These are phyloP conservation scores for Phtheirospermum japonicum DNA, from an alignment of 257 asterid species.

Conservation along the genomic window DNA sequence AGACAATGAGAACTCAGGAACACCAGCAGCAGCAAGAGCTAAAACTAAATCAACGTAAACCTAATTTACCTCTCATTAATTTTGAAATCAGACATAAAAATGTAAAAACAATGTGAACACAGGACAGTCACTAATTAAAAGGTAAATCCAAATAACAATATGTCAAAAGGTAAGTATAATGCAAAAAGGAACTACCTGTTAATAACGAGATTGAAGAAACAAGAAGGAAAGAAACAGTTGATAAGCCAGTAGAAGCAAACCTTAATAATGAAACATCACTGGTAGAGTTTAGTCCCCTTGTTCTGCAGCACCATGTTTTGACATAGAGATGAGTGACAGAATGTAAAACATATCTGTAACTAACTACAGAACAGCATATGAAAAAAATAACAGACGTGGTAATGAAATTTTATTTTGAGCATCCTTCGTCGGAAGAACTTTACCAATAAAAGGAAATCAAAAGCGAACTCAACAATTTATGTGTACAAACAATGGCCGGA, in stretches of 20 bases:
- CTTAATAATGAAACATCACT: constrained; percentile 45
- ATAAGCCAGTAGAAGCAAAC: constrained; percentile 25
- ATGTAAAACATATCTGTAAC: constrained; percentile 2
- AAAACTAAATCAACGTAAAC: constrained; percentile 21
- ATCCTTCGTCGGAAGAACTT: background rate
- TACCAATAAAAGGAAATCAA: background rate
- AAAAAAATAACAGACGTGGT: background rate
- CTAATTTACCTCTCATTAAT: background rate
- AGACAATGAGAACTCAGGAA: constrained; percentile 9
- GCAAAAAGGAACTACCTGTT: background rate
- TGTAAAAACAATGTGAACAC: background rate
- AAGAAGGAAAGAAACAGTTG: constrained; percentile 1
- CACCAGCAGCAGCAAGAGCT: background rate
- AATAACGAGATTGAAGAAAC: background rate
- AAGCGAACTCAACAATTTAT: background rate
- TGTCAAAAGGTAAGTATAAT: background rate
- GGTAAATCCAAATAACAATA: background rate
- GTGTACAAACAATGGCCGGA: background rate
- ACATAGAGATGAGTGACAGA: constrained; percentile 27
- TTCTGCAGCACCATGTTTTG: constrained; percentile 41
- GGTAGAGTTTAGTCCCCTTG: constrained; percentile 44
- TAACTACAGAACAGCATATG: constrained; percentile 18
- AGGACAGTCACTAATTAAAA: background rate
- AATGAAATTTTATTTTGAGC: background rate
- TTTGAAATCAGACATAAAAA: background rate